Percentiles rank a stretch among this genome's conserved stretches.
Evolutionary conservation across 2,329 filamentous ascomycete species (phyloP).

Genomic region (Herpomyces periplanetae): DNA sequence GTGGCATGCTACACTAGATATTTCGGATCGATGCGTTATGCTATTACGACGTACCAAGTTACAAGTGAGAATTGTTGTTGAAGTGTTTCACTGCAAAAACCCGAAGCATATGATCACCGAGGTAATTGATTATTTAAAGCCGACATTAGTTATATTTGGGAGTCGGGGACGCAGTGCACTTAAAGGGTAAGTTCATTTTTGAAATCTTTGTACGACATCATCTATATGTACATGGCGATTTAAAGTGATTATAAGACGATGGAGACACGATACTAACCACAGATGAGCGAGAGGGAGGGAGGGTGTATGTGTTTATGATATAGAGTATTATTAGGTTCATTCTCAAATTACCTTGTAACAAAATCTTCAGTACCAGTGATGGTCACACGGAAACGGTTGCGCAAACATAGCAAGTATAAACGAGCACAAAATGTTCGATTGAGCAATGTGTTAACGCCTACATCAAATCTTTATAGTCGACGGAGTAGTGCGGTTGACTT

Average conservation of each 20-base stretch:
- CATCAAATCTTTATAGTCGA: constrained; percentile 5
- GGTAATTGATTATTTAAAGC: constrained; percentile 67
- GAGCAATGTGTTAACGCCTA: constrained; percentile 30
- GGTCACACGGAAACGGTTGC: constrained; percentile 64
- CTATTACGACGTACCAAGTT: constrained; percentile 59
- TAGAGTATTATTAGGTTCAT: constrained; percentile 71
- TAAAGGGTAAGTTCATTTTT: constrained; percentile 27
- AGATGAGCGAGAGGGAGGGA: too few relatives aligned
- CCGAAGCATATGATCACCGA: constrained; percentile 84
- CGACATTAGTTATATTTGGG: constrained; percentile 67
- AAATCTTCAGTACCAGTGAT: constrained; percentile 92
- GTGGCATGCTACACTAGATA: constrained; percentile 34
- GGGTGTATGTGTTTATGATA: too few relatives aligned
- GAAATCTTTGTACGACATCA: neutral
- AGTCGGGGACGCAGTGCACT: constrained; percentile 62
- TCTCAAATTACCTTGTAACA: constrained; percentile 84
- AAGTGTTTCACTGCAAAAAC: constrained; percentile 93
- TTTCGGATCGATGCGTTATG: constrained; percentile 48
- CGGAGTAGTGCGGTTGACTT: constrained; percentile 4
- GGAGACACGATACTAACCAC: too few relatives aligned
- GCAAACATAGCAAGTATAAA: constrained; percentile 51
- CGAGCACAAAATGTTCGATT: constrained; percentile 25
- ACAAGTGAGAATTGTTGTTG: constrained; percentile 67
- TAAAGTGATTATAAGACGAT: too few relatives aligned
- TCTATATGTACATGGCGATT: constrained; percentile 1